Base-by-base conservation (phyloP, 129 eudicot species). In the Lactuca saligna region DNA sequence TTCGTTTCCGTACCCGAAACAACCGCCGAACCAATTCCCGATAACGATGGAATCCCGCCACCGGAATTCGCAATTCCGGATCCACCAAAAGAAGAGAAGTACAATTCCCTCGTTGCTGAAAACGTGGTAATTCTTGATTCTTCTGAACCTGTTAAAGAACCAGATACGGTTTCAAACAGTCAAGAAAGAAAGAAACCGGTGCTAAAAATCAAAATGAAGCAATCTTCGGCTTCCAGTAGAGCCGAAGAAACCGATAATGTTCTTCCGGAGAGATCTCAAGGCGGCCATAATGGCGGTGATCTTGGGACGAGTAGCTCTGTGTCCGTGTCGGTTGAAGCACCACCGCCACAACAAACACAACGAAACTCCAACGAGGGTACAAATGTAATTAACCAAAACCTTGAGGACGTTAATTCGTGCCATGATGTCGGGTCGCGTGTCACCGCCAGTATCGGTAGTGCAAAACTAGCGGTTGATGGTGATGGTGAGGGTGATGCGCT, bases 381-480 rank as follows among this genome's bases (percentile, higher is more conserved):
- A 11, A 81, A 82, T 59, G 66, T 65, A 8, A 70, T 86, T 48
- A 86, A 85, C 72, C 96, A 89, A 68, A 81, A 77, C 72, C 64
- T 75, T 3, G 97, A 93, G 74, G 97, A 86, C 59, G 95, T 84
- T 12, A 86, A 86, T 61, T 92, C 98, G 2, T 82, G 92, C 74
- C 98, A 89, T 58, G 98, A 85, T 65, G 80, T 82, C 29, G 98
- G 92, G 54, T 93, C 98, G 62, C 89, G 85, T 13, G 91, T 89
- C 59, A 93, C 98, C 7, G 98, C 98, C 44, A 87, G 98, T 72
- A 89, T 89, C 57, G 92, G 98, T 48, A 86, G 98, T 59, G 96
- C 85, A 57, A 92, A 86, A 66, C 72, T 79, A n/a, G 78, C 80
- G 1, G 63, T 72, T 67, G 94, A 77, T 25, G 83, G 79, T 32